Evolutionary conservation across 805 yeast species (phyloP), one percentile per base, ranked within the genome.

Genomic region (Ogataea saltuana): DNA sequence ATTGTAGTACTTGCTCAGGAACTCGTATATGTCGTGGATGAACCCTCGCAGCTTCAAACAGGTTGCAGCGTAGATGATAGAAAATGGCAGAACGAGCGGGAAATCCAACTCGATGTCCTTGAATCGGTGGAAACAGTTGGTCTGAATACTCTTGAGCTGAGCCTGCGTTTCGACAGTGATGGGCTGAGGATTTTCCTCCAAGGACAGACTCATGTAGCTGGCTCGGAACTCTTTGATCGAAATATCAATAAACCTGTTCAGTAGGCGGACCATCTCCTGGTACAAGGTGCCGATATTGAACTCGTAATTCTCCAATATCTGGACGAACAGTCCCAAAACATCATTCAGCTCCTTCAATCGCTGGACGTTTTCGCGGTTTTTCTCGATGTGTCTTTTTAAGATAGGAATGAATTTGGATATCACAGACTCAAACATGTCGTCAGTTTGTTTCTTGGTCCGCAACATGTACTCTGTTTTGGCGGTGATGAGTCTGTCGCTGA

Each of bases 171-270:
- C 75, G 23, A 89, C 80, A 0, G 77, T 76, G 69, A 89, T 75
- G 10, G 97, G 95, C 88, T 87, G 88, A 51, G 88, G 87, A 60
- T 88, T 93, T 59, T 91, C 97, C 18, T 83, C 82, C 47, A 78
- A 76, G 27, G 89, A 76, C 5, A 83, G 67, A 8, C 72, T 72
- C 23, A 71, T 65, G 65, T 89, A 91, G 37, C 82, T 83, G 10
- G 60, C 61, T 18, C 75, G 70, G 61, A 88, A 88, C 12, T 74
- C 72, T 45, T 66, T 68, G 11, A 78, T 73, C 18, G 81, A 65
- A 9, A 75, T 67, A 2, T 73, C 72, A n/a, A 87, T 79, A 55
- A 75, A 85, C 49, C 76, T 75, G 36, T 76, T 70, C 57, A 88
- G 82, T 6, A 83, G 62, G 2, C 71, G 57, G 22, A 85, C 65